These are phyloP conservation scores for Suhomyces chickasaworum DNA, from an alignment of 1,139 yeast species.

Conservation along the genomic window DNA sequence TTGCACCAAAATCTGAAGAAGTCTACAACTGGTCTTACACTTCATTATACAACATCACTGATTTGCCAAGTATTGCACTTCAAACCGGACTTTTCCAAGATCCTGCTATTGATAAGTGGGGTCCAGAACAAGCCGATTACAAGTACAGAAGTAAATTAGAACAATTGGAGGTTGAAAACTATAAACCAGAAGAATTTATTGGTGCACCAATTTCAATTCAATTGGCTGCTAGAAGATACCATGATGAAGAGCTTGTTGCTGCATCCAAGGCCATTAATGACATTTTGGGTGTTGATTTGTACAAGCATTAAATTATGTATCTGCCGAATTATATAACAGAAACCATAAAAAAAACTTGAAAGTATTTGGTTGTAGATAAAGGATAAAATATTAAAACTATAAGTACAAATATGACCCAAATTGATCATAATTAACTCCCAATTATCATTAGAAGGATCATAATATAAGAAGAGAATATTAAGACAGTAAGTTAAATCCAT, in stretches of 20 bases:
- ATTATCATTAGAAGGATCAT: too few species aligned
- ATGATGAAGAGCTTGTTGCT: conserved; percentile 57
- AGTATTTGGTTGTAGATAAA: neutral
- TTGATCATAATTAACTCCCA: too few species aligned
- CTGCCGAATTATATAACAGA: neutral
- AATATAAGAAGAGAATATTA: too few species aligned
- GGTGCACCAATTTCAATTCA: conserved; percentile 59
- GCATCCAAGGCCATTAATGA: conserved; percentile 32
- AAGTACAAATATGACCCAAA: too few species aligned
- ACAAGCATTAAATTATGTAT: conserved; percentile 20
- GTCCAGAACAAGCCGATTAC: conserved; percentile 30
- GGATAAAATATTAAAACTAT: too few species aligned
- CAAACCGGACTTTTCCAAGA: conserved; percentile 67
- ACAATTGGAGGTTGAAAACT: conserved; percentile 39
- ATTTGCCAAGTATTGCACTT: conserved; percentile 60
- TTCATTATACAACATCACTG: conserved; percentile 64
- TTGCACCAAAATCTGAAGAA: conserved; percentile 68
- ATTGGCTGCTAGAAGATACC: conserved; percentile 52
- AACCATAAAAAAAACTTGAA: neutral
- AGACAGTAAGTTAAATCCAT: too few species aligned
- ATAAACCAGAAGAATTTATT: conserved; percentile 41
- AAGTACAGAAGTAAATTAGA: conserved; percentile 47
- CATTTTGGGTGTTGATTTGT: conserved; percentile 30
- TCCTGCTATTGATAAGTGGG: conserved; percentile 45
- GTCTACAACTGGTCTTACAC: conserved; percentile 80